Evolutionary conservation across 129 eudicot genomes (phyloP).

Genomic region (Centaurea solstitialis): DNA sequence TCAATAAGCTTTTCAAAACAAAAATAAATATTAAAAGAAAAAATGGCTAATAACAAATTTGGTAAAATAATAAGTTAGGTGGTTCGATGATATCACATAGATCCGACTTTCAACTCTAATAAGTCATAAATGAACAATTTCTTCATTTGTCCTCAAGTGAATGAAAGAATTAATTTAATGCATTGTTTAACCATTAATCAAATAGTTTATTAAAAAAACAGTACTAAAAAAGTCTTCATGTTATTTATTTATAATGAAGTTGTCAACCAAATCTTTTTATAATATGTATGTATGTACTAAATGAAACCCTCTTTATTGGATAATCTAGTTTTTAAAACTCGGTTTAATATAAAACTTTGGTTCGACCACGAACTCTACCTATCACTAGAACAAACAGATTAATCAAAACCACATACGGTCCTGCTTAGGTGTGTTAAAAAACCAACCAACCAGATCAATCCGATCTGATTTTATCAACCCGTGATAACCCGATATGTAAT

Average conservation of each 20-base stretch:
- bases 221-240: background rate
- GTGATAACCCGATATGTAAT: too few species aligned
- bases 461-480: too few species aligned
- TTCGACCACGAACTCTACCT: too few species aligned
- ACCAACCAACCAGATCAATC: too few species aligned
- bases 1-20: background rate
- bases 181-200: background rate
- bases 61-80: background rate
- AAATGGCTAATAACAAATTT: background rate
- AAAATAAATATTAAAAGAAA: background rate
- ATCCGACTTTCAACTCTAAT: background rate
- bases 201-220: background rate
- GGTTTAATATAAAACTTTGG: too few species aligned
- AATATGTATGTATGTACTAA: too few species aligned
- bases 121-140: background rate
- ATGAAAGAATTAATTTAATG: background rate
- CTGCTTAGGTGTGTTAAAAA: too few species aligned
- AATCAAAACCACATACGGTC: too few species aligned
- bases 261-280: background rate
- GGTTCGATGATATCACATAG: background rate
- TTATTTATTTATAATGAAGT: background rate
- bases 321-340: too few species aligned
- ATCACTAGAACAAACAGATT: too few species aligned
- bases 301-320: too few species aligned
- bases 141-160: background rate